Percentiles rank a stretch among this genome's conserved stretches.
These are phyloP conservation scores for Iberis pinnata DNA, from an alignment of 345 rosid species.

Conservation along the genomic window DNA sequence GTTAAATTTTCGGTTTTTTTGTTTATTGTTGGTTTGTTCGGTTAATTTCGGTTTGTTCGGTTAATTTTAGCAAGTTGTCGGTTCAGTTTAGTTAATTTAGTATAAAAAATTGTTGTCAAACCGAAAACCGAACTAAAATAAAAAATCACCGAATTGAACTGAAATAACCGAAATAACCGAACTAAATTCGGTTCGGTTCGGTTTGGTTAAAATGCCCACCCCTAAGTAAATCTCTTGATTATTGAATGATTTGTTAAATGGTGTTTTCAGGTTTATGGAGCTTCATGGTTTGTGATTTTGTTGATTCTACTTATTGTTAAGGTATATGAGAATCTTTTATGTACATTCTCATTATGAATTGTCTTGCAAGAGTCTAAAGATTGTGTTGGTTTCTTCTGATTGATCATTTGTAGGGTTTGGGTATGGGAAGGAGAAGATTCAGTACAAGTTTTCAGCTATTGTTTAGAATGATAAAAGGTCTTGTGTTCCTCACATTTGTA, in stretches of 20 bases:
- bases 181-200: too few relatives aligned
- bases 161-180: too few relatives aligned
- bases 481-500: constrained; percentile 54
- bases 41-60: too few relatives aligned
- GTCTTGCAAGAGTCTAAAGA: background rate
- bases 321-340: constrained; percentile 23
- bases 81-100: too few relatives aligned
- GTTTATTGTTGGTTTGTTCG: too few relatives aligned
- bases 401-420: constrained; percentile 41
- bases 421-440: constrained; percentile 58
- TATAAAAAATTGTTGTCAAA: too few relatives aligned
- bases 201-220: too few relatives aligned
- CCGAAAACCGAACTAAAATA: too few relatives aligned
- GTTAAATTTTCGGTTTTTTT: too few relatives aligned
- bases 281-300: constrained; percentile 31
- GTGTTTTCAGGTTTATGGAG: constrained; percentile 34
- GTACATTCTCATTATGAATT: background rate
- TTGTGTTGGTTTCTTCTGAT: background rate
- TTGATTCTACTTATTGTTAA: constrained; percentile 31
- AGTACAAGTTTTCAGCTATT: constrained; percentile 70
- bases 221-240: too few relatives aligned
- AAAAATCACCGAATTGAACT: too few relatives aligned
- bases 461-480: constrained; percentile 64
- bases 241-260: background rate
- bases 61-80: too few relatives aligned